These are phyloP conservation scores for Pinguiococcus pyrenoidosus DNA, from an alignment of 108 stramenopile species.

Conservation along the genomic window DNA sequence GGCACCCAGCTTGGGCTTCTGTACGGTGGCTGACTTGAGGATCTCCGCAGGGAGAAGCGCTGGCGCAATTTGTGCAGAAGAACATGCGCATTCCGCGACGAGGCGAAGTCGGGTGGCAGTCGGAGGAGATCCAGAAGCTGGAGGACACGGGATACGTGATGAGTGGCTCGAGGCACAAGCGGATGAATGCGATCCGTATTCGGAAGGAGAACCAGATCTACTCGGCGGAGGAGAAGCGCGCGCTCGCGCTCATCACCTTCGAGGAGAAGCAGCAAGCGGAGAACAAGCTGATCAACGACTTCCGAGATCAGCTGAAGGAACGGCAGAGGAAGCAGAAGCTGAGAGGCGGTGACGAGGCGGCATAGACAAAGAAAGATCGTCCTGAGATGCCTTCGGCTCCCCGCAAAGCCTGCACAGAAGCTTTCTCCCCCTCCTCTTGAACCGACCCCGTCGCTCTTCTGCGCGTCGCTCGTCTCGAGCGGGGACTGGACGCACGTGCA, in stretches of 20 bases:
- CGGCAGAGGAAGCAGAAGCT: conserved; percentile 1
- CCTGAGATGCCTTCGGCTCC: no score
- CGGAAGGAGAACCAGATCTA: conserved; percentile 99
- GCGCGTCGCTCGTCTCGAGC: no score
- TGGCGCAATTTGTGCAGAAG: conserved; percentile 89
- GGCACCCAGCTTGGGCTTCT: background rate
- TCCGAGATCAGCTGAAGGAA: conserved; percentile 36
- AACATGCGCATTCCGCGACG: conserved; percentile 93
- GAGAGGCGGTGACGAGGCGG: background rate
- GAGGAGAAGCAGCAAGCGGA: conserved; percentile 97
- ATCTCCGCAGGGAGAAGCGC: conserved; percentile 33
- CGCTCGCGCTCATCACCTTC: conserved; percentile 83
- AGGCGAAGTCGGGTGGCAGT: conserved; percentile 88
- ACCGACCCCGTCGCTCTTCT: no score
- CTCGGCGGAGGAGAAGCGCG: conserved; percentile 89
- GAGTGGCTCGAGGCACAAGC: conserved; percentile 80
- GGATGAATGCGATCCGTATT: conserved; percentile 97
- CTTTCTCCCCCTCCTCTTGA: no score
- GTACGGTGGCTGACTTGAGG: background rate
- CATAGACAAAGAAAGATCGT: no score
- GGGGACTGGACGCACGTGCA: no score
- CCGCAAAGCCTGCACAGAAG: no score
- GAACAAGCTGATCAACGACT: conserved; percentile 77
- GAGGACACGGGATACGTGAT: conserved; percentile 91
- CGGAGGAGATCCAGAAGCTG: conserved; percentile 75